Conservation (phyloP, 139 green algal genomes). For the Closterium sp. region DNA sequence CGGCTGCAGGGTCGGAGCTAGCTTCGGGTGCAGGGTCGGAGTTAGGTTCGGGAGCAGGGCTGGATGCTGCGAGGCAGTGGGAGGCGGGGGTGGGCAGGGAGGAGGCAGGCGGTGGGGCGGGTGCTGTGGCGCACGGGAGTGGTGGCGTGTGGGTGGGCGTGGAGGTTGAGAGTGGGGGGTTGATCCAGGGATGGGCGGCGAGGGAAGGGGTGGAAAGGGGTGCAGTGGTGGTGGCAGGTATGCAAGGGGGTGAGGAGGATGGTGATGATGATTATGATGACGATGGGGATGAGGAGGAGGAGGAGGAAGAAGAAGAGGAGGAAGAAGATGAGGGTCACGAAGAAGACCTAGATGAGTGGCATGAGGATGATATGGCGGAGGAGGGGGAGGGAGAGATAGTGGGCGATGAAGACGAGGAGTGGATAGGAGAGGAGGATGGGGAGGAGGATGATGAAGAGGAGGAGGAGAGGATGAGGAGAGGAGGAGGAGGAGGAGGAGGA, state of each 20-base stretch:
- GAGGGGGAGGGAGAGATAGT: too few species aligned
- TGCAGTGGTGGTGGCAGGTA: neutral
- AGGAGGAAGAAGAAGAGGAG: neutral
- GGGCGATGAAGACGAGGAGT: too few species aligned
- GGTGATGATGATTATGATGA: neutral
- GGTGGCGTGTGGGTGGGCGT: neutral
- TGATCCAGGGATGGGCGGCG: too few species aligned
- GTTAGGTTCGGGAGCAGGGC: too few species aligned
- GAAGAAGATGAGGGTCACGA: neutral
- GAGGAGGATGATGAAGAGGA: neutral
- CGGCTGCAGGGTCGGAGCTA: too few species aligned
- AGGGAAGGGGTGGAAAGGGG: neutral
- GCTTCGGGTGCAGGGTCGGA: too few species aligned
- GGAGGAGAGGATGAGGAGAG: neutral
- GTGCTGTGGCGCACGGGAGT: neutral
- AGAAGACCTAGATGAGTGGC: too few species aligned
- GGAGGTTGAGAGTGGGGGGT: neutral
- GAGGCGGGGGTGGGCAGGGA: too few species aligned
- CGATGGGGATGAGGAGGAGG: neutral
- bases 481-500: conserved; percentile 6
- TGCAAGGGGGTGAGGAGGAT: neutral
- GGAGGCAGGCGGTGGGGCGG: too few species aligned
- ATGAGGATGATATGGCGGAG: too few species aligned
- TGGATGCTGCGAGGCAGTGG: too few species aligned
- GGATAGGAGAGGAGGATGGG: neutral